Evolutionary conservation across 805 yeast genomes (phyloP), one percentile per base, ranked within the genome.

Genomic region (Wickerhamiella allomyrinae): DNA sequence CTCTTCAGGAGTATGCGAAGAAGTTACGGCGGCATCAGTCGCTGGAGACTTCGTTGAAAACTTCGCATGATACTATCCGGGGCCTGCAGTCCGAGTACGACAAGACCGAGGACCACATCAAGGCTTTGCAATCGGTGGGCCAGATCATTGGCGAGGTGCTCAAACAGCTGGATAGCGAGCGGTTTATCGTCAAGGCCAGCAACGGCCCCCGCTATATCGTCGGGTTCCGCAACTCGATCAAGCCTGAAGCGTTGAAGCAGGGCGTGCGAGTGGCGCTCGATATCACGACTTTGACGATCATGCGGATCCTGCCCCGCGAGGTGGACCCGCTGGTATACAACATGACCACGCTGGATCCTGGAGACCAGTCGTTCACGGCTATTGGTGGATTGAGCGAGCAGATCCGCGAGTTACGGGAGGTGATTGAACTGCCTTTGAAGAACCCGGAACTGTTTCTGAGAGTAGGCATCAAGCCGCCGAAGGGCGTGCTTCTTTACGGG

Each of bases 311-410:
- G 54, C 98, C 98, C 14, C 76, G 98, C 57, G 98, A 91, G 63
- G 97, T 94, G 39, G 98, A 91, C 63, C 98, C 98, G 10, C 70
- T 87, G 57, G 97, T 91, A 49, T 91, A 91, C 63, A 91, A 89
- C 64, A 91, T 91, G 98, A 87, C 98, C 5, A 79, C 94, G 2
- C 84, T 91, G 57, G 94, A 87, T 61, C 95, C 95, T n/a, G 97
- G 95, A 47, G 96, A 86, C 55, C 78, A 89, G 47, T 80, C 95
- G 17, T 91, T 91, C 62, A 79, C 79, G 46, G 91, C 94, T 27
- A 86, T 91, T 57, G 98, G 98, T 70, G 98, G 98, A 47, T 72
- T 91, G 50, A 79, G 78, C 39, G 97, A 91, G 52, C 98, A 91
- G 63, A 86, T 91, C 53, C 73, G 97, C 55, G 97, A 91, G 65